Conservation (phyloP, 257 asterid genomes). For the Nicotiana attenuata region DNA sequence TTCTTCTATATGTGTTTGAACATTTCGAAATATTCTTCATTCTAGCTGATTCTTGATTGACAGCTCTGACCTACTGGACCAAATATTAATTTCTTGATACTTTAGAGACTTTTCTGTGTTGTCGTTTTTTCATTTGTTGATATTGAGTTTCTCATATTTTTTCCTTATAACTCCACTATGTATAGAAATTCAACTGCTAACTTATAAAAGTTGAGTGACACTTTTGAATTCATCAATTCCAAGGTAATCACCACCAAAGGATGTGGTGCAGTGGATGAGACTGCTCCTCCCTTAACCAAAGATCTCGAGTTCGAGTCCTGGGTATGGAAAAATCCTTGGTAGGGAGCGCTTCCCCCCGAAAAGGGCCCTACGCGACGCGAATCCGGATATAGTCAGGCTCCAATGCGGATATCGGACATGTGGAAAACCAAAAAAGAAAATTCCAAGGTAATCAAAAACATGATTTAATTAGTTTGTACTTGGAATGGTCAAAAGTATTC, state of each 20-base stretch:
- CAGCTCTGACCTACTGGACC: not conserved
- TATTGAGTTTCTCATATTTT: not conserved
- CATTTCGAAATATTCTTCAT: not conserved
- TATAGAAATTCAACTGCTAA: not conserved
- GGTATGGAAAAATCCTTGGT: no score
- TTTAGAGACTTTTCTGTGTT: not conserved
- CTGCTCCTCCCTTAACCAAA: no score
- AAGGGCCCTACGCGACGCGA: no score
- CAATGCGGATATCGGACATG: no score
- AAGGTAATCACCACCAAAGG: conserved; percentile 5
- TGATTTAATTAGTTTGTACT: not conserved
- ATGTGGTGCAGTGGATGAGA: no score
- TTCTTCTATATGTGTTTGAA: not conserved
- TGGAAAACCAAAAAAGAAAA: no score
- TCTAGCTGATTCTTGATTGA: not conserved
- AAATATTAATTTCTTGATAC: not conserved
- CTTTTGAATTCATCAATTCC: conserved; percentile 6
- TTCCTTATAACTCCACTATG: not conserved
- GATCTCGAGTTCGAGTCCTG: no score
- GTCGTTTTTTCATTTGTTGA: not conserved
- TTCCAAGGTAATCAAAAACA: conserved; percentile 3
- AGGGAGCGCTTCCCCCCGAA: no score
- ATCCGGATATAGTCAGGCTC: no score
- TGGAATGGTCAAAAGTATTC: conserved; percentile 8
- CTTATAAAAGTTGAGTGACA: not conserved